Conservation (phyloP, 495 filamentous ascomycete genomes). For the Penicillium simplicissimum region DNA sequence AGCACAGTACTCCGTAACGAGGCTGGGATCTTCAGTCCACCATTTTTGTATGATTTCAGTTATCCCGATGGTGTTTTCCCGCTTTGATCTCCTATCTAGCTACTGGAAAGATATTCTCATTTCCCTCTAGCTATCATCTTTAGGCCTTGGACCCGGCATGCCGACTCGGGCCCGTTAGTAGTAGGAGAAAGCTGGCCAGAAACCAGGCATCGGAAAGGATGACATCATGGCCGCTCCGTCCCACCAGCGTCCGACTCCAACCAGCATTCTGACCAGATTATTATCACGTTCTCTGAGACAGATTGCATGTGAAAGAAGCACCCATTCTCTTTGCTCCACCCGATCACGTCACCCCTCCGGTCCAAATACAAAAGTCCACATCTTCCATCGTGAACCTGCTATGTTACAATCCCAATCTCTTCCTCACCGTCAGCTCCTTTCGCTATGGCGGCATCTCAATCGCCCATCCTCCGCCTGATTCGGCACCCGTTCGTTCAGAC, state of each 20-base stretch:
- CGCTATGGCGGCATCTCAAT: slow-evolving; percentile 18
- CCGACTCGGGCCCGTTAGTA: neutral
- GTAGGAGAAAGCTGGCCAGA: neutral
- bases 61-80: neutral
- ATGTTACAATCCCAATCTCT: neutral
- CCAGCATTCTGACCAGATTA: neutral
- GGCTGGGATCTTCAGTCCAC: neutral
- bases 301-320: slow-evolving; percentile 10
- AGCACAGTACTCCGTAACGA: neutral
- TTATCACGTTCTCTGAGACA: neutral
- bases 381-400: neutral
- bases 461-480: slow-evolving; percentile 24
- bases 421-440: neutral
- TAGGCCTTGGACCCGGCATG: neutral
- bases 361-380: slow-evolving; percentile 3
- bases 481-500: slow-evolving; percentile 38
- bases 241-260: neutral
- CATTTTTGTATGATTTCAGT: neutral
- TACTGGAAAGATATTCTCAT: too few species aligned
- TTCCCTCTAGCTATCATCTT: neutral
- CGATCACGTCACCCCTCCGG: slow-evolving; percentile 17
- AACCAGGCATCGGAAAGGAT: neutral
- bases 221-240: slow-evolving; percentile 4
- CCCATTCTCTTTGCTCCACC: slow-evolving; percentile 8
- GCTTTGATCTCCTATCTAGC: too few species aligned